phyloP scores from a whole-genome alignment of 2,329 filamentous ascomycete species.

The Aulographum hederae region DNA sequence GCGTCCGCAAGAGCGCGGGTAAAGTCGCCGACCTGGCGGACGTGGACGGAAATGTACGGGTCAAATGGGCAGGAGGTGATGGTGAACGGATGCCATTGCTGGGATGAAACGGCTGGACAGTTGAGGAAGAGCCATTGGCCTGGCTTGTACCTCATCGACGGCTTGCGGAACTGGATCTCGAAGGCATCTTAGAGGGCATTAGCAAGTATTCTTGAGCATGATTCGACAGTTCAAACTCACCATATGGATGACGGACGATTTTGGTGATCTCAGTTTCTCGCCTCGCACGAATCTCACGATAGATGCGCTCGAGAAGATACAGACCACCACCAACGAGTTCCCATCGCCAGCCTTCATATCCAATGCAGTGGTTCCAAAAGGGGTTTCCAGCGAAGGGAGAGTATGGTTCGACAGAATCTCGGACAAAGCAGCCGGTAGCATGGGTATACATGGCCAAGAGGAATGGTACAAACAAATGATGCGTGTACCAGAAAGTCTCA shows the following conservation, averaged over 20 bases:
- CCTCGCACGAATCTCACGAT: constrained; percentile 72
- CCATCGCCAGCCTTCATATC: constrained; percentile 95
- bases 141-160: constrained; percentile 93
- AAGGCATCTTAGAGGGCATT: constrained; percentile 54
- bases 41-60: constrained; percentile 82
- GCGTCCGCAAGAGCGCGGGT: constrained; percentile 87
- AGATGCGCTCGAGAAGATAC: constrained; percentile 76
- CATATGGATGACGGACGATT: constrained; percentile 89
- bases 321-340: constrained; percentile 72
- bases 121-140: constrained; percentile 98
- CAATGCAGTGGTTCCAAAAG: constrained; percentile 88
- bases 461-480: constrained; percentile 97
- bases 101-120: constrained; percentile 67
- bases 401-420: constrained; percentile 50
- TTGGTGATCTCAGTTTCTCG: constrained; percentile 79
- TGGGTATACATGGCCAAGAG: constrained; percentile 88
- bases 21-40: constrained; percentile 93
- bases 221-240: constrained; percentile 30
- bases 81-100: constrained; percentile 98
- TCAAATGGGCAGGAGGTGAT: constrained; percentile 97
- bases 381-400: constrained; percentile 68
- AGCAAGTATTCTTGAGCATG: neutral
- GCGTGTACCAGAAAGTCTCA: constrained; percentile 98
- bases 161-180: constrained; percentile 93
- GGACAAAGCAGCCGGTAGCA: constrained; percentile 89